Base-by-base conservation (phyloP, 2,329 filamentous ascomycete species). In the Bimuria novae-zelandiae region DNA sequence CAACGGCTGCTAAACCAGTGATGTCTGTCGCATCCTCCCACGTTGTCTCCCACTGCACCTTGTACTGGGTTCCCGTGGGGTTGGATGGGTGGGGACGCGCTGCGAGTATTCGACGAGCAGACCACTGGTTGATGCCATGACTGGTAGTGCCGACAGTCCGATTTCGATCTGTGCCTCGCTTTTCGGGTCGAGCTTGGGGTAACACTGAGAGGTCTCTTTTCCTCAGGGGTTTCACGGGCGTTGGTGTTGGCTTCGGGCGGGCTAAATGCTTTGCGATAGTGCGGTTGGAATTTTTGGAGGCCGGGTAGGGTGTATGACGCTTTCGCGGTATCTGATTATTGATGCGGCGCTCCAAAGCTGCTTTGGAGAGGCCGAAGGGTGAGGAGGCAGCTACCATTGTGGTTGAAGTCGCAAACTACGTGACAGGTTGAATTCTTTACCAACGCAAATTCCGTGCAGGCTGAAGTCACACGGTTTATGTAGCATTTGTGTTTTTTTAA, bases 11-110 rank as follows among this genome's bases (percentile, higher is more conserved):
- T 10, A 29, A 6, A 5, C 52, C 44, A 5, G 22, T 35, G 14
- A 55, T 40, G 0, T 19, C 45, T 1, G 48, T 37, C 16, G 48
- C 48, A 6, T 51, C 48, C 19, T 51, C 52, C 52, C 52, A 55
- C 3, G 39, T 51, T 1, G 48, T 55, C 4, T 55, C 44, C 52
- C 52, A 55, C 10, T 55, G 52, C 2, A 55, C 49, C 40, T 55
- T 55, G 52, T 55, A 55, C 37, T 51, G 25, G n/a, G 42, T 17
- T 2, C 21, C 39, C 11, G 43, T 40, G 7, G 37, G 43, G 16
- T 49, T 27, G 19, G 11, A 27, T 3, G 49, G 43, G 3, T 35
- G 51, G 1, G 22, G 35, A n/a, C 52, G 52, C 6, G 52, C 43
- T 3, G 52, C 52, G 19, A 55, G 30, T 32, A 55, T 55, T 10